Percentiles rank a stretch among this genome's conserved stretches.
Conservation (phyloP, 164 flowering plant genomes). For the Pachysandra terminalis region DNA sequence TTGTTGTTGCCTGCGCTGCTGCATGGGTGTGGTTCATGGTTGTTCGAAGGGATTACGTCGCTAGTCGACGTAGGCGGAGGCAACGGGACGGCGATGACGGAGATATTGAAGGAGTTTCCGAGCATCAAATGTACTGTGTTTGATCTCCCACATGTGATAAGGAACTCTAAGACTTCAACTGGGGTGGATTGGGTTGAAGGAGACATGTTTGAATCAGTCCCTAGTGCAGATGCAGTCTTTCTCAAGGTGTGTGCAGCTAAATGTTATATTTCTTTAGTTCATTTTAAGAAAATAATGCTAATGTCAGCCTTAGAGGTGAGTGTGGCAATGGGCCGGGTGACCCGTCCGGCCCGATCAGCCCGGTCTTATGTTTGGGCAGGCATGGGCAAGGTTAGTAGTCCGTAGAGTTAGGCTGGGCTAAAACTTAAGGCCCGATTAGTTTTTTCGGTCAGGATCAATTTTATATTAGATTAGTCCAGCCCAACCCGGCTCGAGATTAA, state of each 20-base stretch:
- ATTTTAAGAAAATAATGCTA: too few species aligned
- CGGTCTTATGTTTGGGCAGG: too few species aligned
- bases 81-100: slow-evolving; percentile 14
- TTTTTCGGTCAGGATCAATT: too few species aligned
- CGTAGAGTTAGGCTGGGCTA: too few species aligned
- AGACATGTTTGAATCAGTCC: slow-evolving; percentile 29
- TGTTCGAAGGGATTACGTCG: slow-evolving; percentile 7
- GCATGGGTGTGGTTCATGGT: neutral
- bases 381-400: too few species aligned
- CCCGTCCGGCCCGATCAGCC: too few species aligned
- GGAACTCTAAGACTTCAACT: slow-evolving; percentile 3
- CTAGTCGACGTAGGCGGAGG: slow-evolving; percentile 22
- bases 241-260: slow-evolving; percentile 26
- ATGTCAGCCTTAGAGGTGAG: too few species aligned
- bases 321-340: too few species aligned
- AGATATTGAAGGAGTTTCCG: slow-evolving; percentile 7
- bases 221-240: slow-evolving; percentile 31
- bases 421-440: too few species aligned
- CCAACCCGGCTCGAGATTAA: too few species aligned
- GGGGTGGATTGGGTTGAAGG: slow-evolving; percentile 26
- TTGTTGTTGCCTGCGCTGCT: slow-evolving; percentile 6
- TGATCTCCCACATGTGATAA: slow-evolving; percentile 30
- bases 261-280: neutral
- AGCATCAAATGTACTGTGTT: slow-evolving; percentile 15
- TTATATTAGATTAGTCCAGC: too few species aligned